Percentiles rank a stretch among this genome's conserved stretches.
Conservation (phyloP, 2,329 filamentous ascomycete species). For the Colletotrichum sp. region DNA sequence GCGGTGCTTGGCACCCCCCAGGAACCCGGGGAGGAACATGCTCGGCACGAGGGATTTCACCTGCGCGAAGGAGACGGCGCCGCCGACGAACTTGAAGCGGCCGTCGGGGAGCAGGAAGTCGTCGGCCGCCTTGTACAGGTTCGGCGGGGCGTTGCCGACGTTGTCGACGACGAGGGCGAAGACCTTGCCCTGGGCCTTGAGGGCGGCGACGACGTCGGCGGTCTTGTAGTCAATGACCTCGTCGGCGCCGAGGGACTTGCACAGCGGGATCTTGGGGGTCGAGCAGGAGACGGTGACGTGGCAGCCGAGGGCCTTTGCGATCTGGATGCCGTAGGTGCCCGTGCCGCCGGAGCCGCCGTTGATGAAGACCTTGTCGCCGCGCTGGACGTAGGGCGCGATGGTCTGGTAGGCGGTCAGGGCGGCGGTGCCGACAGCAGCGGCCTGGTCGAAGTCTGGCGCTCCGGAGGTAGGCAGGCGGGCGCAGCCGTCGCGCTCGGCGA, state of each 20-base stretch:
- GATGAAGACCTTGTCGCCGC: constrained; percentile 65
- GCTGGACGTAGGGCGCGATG: constrained; percentile 50
- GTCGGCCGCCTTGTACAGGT: constrained; percentile 58
- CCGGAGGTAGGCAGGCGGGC: constrained; percentile 33
- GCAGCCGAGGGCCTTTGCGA: constrained; percentile 67
- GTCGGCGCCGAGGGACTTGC: constrained; percentile 66
- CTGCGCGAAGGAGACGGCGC: constrained; percentile 32
- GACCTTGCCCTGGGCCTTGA: constrained; percentile 51
- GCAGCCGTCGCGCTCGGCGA: constrained; percentile 35
- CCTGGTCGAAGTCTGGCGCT: constrained; percentile 40
- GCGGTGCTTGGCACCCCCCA: constrained; percentile 46
- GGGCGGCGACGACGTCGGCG: constrained; percentile 48
- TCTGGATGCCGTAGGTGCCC: constrained; percentile 66
- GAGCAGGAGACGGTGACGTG: constrained; percentile 68
- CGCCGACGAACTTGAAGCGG: constrained; percentile 57
- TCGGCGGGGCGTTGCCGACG: constrained; percentile 51
- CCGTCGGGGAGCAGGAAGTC: constrained; percentile 53
- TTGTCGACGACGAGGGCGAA: constrained; percentile 65
- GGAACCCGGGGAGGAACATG: constrained; percentile 34
- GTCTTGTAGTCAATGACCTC: constrained; percentile 67
- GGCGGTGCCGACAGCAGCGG: constrained; percentile 47
- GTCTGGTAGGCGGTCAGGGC: constrained; percentile 54
- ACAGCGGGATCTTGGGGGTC: constrained; percentile 60
- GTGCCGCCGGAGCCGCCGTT: constrained; percentile 70
- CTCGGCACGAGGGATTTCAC: constrained; percentile 27